Evolutionary conservation across 257 asterid species (phyloP).

Genomic region (Lantana camara): DNA sequence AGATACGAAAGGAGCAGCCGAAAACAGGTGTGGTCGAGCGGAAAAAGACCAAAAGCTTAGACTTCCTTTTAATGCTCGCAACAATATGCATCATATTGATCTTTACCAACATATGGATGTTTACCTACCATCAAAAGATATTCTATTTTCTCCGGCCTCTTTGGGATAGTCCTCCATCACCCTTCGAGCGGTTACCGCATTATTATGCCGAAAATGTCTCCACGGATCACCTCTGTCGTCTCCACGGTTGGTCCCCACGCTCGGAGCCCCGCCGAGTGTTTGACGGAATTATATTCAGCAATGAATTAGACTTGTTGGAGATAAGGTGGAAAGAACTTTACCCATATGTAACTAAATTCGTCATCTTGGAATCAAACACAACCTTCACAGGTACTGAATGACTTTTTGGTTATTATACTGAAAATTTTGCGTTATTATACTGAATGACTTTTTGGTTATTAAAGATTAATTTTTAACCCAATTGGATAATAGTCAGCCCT

Average conservation of each 20-base stretch:
- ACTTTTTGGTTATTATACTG: too few relatives aligned
- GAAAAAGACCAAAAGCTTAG: too few relatives aligned
- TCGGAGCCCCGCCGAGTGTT: conserved; percentile 79
- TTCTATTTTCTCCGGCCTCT: conserved; percentile 91
- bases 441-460: too few relatives aligned
- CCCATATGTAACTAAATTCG: conserved; percentile 71
- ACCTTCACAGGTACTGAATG: conserved; percentile 64
- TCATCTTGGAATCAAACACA: conserved; percentile 85
- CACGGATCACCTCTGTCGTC: conserved; percentile 68
- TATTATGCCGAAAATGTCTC: conserved; percentile 91
- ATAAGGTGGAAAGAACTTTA: conserved; percentile 83
- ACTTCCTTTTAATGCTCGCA: conserved; percentile 44
- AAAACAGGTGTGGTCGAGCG: too few relatives aligned
- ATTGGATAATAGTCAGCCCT: too few relatives aligned
- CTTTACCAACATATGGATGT: conserved; percentile 41
- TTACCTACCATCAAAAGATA: conserved; percentile 50
- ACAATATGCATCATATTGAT: conserved; percentile 44
- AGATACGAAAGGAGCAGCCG: too few relatives aligned
- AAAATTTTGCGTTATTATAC: too few relatives aligned
- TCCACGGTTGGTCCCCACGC: conserved; percentile 86
- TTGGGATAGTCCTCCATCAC: conserved; percentile 86
- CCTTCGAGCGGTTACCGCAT: conserved; percentile 70
- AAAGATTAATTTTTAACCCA: too few relatives aligned
- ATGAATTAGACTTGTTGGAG: conserved; percentile 87
- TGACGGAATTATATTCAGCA: conserved; percentile 84